Base-by-base conservation (phyloP, 345 rosid genomes). In the Eucalyptus camaldulensis region DNA sequence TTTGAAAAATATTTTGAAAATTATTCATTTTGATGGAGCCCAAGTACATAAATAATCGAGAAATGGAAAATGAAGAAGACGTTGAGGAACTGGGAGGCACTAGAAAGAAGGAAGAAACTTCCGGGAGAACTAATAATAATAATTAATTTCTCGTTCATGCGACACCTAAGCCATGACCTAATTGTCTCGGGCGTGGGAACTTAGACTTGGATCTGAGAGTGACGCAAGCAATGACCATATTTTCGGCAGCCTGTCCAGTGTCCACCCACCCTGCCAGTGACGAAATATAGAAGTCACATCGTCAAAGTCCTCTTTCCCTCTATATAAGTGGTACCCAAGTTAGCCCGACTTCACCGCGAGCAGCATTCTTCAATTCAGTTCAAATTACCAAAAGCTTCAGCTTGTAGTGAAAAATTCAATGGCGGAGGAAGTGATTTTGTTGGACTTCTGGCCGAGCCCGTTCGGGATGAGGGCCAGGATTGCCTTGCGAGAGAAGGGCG, bases 401-500 rank as follows among this genome's bases (percentile, higher is more conserved):
- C n/a, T 43, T 33, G 49, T 12, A 49, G 33, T 19, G 54, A 44
- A 40, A 49, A 49, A 49, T 85, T 85, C 40, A n/a, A 90, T 88
- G 88, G 88, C 58, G 33, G 88, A 88, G 45, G 88, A 51, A 86
- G 88, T 88, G 44, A 72, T 88, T 6, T 54, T 88, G 53, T 45
- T 90, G 19, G 88, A 88, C 86, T 54, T 67, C 62, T 90, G 91
- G 91, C 12, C 80, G 8, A 88, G 88, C 87, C 88, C 83, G 13
- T 90, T 76, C 54, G 91, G 88, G 45, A 86, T 69, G 86, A 88
- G 91, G 80, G 90, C 80, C 62, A 88, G 86, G 60, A 88, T 88
- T 40, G 91, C 91, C 80, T 54, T 88, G n/a, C 62, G 88, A 24
- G 90, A 88, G 87, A 88, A 88, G 65, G 91, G 90, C 14, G 37